Evolutionary conservation across 441 rosid species (phyloP), one percentile per base, ranked within the genome.

Genomic region (Macaranga tanarius): DNA sequence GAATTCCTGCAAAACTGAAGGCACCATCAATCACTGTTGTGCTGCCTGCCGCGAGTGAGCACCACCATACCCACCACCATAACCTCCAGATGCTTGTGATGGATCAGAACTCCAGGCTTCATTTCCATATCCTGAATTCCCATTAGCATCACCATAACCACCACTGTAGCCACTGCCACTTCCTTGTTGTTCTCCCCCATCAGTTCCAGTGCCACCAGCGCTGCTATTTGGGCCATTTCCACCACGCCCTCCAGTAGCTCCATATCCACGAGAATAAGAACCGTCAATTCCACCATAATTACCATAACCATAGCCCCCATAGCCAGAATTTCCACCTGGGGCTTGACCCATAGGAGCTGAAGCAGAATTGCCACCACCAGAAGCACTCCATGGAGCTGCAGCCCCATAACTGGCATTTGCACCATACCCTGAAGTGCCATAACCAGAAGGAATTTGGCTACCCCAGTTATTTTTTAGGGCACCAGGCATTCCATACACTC

Each of bases 381-480:
- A 62, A 26, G 64, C 73, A 69, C 25, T 54, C 77, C 77, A 69
- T 42, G 62, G 64, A 20, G 69, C 45, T 67, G 76, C 47, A 23
- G 75, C 69, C 22, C 87, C 87, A 70, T 81, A 85, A 48, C 82
- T 69, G 58, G 79, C 66, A 62, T 50, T 79, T 60, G 73, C 72
- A 70, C 78, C 80, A 65, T 79, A 79, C 20, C 82, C 79, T 0
- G 79, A 68, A 38, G 80, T 69, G 42, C 79, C 85, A 70, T 85
- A 86, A 67, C 71, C 66, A 5, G 85, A 64, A 54, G 84, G 84
- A 28, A 86, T 82, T 79, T 93, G 97, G 38, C 81, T 68, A 1
- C 86, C 83, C 97, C 97, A 91, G 40, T 88, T 80, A 84, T 86
- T 89, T 83, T 93, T 87, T 48, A 84, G 77, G 57, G 82, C 85